Base-by-base conservation (phyloP, 1,284 basidiomycete species). In the Leucocoprinus gongylophorus region DNA sequence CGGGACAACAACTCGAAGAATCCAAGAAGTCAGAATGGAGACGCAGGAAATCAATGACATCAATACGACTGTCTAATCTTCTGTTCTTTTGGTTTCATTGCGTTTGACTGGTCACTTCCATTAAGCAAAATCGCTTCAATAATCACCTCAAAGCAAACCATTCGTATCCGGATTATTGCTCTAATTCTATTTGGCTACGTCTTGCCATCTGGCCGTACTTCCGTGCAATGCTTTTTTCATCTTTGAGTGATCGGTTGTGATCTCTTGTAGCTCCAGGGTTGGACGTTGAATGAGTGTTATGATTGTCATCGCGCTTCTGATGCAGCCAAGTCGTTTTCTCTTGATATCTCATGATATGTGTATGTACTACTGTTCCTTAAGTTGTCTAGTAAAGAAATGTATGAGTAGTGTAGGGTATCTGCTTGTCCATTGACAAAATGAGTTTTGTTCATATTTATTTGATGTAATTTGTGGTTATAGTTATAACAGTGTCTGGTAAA, bases 131-230 rank as follows among this genome's bases (percentile, higher is more conserved):
- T 9, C 43, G 15, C 33, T n/a, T 26, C 3, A 26, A 6, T 6
- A 26, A 26, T 26, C 6, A 26, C 44, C 20, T 46, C 32, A 46
- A 35, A 12, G 21, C 17, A 50, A 50, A 40, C 30, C 35, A 7
- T 29, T 32, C 20, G 26, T 30, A 38, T 48, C 43, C 35, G 46
- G 45, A 46, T 52, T 42, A 44, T 47, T 23, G 46, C 51, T 44
- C 46, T 44, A 32, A 52, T 35, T 26, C 37, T 48, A 44, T 53
- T n/a, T 45, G 46, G 37, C 43, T 48, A 40, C 33, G 46, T 20
- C 41, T 30, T 44, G 38, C 18, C 46, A 39, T 29, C 18, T 48
- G 26, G 40, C 40, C 30, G 33, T 43, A 37, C 21, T 44, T 46
- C 33, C 8, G 40, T 39, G 39, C 30, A 29, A 18, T 15, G n/a